Conservation (phyloP, 805 yeast genomes). For the Candida peoriensis region DNA sequence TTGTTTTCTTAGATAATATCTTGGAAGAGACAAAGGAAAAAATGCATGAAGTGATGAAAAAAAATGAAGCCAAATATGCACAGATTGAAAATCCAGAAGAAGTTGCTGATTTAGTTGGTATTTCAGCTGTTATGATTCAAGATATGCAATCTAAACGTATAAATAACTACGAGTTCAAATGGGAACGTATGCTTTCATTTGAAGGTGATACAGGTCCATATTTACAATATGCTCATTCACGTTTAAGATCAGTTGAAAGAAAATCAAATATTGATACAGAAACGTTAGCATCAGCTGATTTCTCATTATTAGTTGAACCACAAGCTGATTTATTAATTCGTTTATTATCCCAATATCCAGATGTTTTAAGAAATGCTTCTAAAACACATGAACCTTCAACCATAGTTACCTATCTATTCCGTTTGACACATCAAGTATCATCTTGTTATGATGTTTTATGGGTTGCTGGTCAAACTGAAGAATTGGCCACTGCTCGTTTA, state of each 20-base stretch:
- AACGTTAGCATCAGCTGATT: conserved; percentile 48
- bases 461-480: conserved; percentile 93
- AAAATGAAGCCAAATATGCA: conserved; percentile 83
- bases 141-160: conserved; percentile 98
- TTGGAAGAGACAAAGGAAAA: conserved; percentile 88
- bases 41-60: conserved; percentile 96
- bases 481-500: conserved; percentile 83
- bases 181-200: conserved; percentile 97
- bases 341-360: conserved; percentile 85
- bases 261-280: conserved; percentile 52
- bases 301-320: conserved; percentile 60
- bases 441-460: conserved; percentile 94
- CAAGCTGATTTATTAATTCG: conserved; percentile 70
- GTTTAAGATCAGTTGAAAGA: conserved; percentile 92
- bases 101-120: conserved; percentile 93
- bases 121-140: conserved; percentile 97
- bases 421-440: conserved; percentile 87
- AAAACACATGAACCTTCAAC: conserved; percentile 91
- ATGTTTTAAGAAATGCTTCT: conserved; percentile 73
- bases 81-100: conserved; percentile 92
- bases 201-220: conserved; percentile 99
- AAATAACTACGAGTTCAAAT: conserved; percentile 92
- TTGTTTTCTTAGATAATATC: conserved; percentile 92
- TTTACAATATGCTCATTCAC: conserved; percentile 96
- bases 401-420: conserved; percentile 88